Base-by-base conservation (phyloP, 345 rosid species). In the Murraya paniculata region DNA sequence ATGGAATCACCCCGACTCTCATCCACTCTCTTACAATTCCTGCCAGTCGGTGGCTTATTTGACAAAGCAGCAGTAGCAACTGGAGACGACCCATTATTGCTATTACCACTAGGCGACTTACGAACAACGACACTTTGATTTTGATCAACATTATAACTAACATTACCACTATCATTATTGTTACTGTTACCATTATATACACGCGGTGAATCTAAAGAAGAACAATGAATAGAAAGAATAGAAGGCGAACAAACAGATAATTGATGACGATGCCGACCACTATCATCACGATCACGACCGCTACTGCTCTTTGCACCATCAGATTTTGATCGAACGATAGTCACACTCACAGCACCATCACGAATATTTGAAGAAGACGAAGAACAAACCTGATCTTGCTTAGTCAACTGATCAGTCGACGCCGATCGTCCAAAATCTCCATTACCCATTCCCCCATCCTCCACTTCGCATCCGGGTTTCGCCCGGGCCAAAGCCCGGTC, bases 271-370 rank as follows among this genome's bases (percentile, higher is more conserved):
- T 81, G 79, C 65, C 75, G 86, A 59, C 74, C 68, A 55, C 71
- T 76, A 68, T 64, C 68, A 80, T 67, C 81, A 58, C 60, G 77
- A 41, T 67, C 80, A 28, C 81, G 81, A 71, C 62, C 85, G 39
- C 64, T 82, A 58, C 68, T 69, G 61, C 45, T 55, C 61, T 61
- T 59, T 28, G 77, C 81, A 50, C 85, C 81, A 62, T 90, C 93
- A 6, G 95, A 88, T 71, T 85, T 90, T 67, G 94, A 90, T 83
- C 90, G 87, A 57, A 53, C 75, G 31, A 90, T 78, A 61, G 38
- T 35, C 5, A 41, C 53, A 70, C 28, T 35, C 5, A 41, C 53
- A 70, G 16, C 56, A 58, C 60, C 74, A 16, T 64, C 78, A 68
- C 78, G 66, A 41, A 45, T 22, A 35, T 64, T 59, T 33, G 73